Evolutionary conservation across 2,329 filamentous ascomycete genomes (phyloP).

Genomic region (Lomentospora prolificans): DNA sequence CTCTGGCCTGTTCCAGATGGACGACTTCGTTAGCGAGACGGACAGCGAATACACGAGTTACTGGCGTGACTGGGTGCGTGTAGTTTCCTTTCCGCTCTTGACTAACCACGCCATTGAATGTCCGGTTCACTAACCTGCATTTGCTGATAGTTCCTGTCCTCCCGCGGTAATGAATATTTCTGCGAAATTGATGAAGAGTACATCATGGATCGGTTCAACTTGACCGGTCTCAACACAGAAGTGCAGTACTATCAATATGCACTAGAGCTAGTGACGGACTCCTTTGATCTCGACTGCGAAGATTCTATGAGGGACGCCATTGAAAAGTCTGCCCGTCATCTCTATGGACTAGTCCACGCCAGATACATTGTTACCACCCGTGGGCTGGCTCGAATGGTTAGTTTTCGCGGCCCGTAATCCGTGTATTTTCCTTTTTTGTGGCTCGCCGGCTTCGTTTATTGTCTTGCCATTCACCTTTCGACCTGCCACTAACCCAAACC

Average conservation of each 20-base stretch:
- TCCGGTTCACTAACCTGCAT: not conserved
- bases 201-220: slow-evolving; percentile 93
- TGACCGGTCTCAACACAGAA: slow-evolving; percentile 93
- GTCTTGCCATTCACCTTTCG: not conserved
- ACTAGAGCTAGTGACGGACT: slow-evolving; percentile 91
- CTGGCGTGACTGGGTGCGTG: slow-evolving; percentile 96
- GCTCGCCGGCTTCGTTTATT: not conserved
- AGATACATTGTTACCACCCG: slow-evolving; percentile 94
- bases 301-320: slow-evolving; percentile 98
- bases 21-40: slow-evolving; percentile 95
- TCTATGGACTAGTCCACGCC: slow-evolving; percentile 93
- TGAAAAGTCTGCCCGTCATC: slow-evolving; percentile 89
- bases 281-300: slow-evolving; percentile 97
- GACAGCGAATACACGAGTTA: slow-evolving; percentile 99
- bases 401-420: too few species aligned
- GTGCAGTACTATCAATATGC: slow-evolving; percentile 99
- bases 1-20: too few species aligned
- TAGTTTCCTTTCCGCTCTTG: not conserved
- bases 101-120: not conserved
- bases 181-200: slow-evolving; percentile 99
- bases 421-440: not conserved
- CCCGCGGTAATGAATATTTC: slow-evolving; percentile 96
- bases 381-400: slow-evolving; percentile 91
- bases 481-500: not conserved
- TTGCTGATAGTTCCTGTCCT: slow-evolving; percentile 77